A percentile compares a stretch with the other conserved stretches of the same genome.
Conservation (phyloP, 805 yeast species). For the Myxozyma sirexii region DNA sequence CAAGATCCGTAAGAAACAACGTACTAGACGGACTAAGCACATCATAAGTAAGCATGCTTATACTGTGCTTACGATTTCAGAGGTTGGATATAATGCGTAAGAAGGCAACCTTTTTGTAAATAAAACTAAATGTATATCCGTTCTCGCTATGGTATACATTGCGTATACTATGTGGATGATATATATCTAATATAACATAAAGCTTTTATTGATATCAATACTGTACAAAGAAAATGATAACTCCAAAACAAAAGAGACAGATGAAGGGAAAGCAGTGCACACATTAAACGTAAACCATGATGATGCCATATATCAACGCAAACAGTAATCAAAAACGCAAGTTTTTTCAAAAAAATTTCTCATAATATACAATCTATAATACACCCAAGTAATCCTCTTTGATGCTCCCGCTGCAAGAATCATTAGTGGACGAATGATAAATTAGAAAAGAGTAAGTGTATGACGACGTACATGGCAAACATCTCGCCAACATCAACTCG, state of each 20-base stretch:
- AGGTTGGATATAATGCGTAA: conserved; percentile 29
- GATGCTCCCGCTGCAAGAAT: conserved; percentile 69
- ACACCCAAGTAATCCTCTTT: conserved; percentile 98
- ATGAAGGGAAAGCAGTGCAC: neutral
- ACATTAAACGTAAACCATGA: neutral
- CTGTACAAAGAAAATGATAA: conserved; percentile 5
- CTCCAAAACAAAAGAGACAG: neutral
- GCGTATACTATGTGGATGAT: too few relatives aligned
- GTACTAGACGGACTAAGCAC: conserved; percentile 31
- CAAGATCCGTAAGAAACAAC: conserved; percentile 31
- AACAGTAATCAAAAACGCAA: neutral
- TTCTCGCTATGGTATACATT: neutral
- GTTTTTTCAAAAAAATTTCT: neutral
- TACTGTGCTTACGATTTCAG: conserved; percentile 36
- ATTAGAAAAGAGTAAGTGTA: neutral
- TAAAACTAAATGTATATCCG: neutral
- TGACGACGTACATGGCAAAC: conserved; percentile 66
- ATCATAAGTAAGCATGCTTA: conserved; percentile 35
- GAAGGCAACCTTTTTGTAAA: neutral
- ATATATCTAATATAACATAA: neutral
- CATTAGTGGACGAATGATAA: neutral
- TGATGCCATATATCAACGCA: conserved; percentile 7
- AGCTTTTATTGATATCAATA: neutral
- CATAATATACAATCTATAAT: conserved; percentile 41
- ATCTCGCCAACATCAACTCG: conserved; percentile 96